Conservation (phyloP, 768 basidiomycete genomes). For the Phlebiopsis gigantea region DNA sequence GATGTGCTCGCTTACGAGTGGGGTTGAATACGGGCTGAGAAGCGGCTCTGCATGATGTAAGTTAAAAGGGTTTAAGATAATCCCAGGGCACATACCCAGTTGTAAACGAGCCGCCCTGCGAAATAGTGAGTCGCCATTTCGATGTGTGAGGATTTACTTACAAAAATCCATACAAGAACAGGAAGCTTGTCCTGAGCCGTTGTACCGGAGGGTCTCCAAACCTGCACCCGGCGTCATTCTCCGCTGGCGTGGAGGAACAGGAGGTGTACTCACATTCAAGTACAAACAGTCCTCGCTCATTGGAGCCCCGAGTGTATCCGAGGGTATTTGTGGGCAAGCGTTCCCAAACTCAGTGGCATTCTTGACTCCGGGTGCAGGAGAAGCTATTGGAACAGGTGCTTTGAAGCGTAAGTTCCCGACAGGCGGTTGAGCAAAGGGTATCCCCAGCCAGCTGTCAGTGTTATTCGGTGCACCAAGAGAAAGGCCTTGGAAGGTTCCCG, state of each 20-base stretch:
- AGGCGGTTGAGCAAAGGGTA: conserved; percentile 56
- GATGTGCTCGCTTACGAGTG: conserved; percentile 34
- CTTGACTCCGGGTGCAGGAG: conserved; percentile 26
- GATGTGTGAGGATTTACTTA: conserved; percentile 13
- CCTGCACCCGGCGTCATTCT: conserved; percentile 23
- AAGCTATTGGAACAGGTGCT: conserved; percentile 41
- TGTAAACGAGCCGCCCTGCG: conserved; percentile 42
- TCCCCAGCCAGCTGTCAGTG: conserved; percentile 53
- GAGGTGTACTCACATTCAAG: conserved; percentile 36
- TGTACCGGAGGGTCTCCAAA: conserved; percentile 26
- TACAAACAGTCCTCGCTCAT: conserved; percentile 49
- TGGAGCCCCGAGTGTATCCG: conserved; percentile 34
- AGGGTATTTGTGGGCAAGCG: conserved; percentile 47
- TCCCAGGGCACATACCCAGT: conserved; percentile 27
- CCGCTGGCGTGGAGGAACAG: conserved; percentile 9
- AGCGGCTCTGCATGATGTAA: conserved; percentile 42
- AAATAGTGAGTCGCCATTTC: neutral
- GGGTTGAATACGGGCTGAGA: conserved; percentile 41
- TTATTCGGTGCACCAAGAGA: conserved; percentile 32
- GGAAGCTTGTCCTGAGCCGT: conserved; percentile 20
- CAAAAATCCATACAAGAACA: conserved; percentile 30
- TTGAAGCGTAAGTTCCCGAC: conserved; percentile 52
- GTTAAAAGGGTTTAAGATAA: no score
- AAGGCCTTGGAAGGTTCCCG: conserved; percentile 45
- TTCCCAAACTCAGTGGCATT: conserved; percentile 47